Conservation (phyloP, 2,329 filamentous ascomycete species). For the Ophiostoma sp. region DNA sequence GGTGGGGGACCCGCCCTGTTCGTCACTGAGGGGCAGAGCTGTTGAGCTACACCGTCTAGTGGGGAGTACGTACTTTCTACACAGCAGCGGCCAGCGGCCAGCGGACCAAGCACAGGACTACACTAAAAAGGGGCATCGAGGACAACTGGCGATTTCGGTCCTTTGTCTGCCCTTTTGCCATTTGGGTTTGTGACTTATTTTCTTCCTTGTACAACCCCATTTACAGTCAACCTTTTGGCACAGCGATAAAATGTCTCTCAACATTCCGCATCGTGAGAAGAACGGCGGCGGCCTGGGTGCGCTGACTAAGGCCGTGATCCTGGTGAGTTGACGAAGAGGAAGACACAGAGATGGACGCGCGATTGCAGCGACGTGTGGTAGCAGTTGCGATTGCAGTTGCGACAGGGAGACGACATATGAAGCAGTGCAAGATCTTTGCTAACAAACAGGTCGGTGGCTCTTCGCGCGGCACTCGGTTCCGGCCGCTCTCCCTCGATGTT, state of each 20-base stretch:
- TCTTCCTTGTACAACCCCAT: not conserved
- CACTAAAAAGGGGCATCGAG: conserved; percentile 12
- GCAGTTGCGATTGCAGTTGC: not conserved
- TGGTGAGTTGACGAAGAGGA: conserved; percentile 52
- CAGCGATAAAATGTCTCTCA: conserved; percentile 46
- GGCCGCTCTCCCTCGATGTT: conserved; percentile 88
- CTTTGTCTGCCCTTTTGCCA: not conserved
- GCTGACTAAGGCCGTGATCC: conserved; percentile 87
- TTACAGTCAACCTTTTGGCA: not conserved
- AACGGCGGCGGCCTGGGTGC: conserved; percentile 48
- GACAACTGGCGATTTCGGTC: conserved; percentile 10
- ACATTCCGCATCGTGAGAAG: conserved; percentile 49
- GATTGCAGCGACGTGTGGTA: not conserved
- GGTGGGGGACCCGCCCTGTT: conserved; percentile 6
- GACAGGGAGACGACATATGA: not conserved
- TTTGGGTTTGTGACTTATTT: not conserved
- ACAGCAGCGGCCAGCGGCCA: not conserved
- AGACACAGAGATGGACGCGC: not conserved
- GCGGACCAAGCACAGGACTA: not conserved
- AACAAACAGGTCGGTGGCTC: conserved; percentile 76
- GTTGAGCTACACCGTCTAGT: conserved; percentile 9
- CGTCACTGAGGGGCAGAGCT: conserved; percentile 14
- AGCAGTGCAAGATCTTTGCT: conserved; percentile 20
- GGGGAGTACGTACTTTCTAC: not conserved
- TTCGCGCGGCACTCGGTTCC: conserved; percentile 90